Conservation (phyloP, 2,329 filamentous ascomycete species). For the Geosmithia putterillii region DNA sequence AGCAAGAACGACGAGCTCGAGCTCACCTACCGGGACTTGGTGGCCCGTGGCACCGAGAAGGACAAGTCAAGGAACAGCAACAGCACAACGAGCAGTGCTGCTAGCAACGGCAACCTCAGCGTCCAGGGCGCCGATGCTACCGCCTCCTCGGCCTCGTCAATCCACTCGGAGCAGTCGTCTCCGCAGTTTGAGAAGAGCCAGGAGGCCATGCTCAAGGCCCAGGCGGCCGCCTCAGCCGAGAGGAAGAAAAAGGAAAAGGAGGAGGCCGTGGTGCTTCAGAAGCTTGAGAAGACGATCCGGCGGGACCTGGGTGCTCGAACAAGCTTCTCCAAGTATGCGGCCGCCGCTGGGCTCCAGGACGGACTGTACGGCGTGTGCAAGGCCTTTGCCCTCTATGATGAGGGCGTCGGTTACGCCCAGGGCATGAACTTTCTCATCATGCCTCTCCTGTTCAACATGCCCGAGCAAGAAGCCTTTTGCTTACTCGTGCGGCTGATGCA, state of each 20-base stretch:
- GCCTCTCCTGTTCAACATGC: conserved; percentile 96
- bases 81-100: conserved; percentile 32
- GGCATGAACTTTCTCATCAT: conserved; percentile 98
- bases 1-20: conserved; percentile 91
- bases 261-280: conserved; percentile 59
- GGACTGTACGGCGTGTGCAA: conserved; percentile 93
- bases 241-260: conserved; percentile 71
- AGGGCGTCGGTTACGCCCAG: conserved; percentile 90
- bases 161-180: conserved; percentile 59
- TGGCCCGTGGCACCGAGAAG: conserved; percentile 69
- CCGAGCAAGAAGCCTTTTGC: conserved; percentile 93
- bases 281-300: conserved; percentile 83
- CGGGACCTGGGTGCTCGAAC: conserved; percentile 85
- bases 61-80: conserved; percentile 52
- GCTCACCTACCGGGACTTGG: conserved; percentile 70
- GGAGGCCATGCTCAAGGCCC: conserved; percentile 53
- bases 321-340: conserved; percentile 92
- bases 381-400: conserved; percentile 91
- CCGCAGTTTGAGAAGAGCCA: conserved; percentile 47
- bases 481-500: conserved; percentile 91
- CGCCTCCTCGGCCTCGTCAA: conserved; percentile 71
- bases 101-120: conserved; percentile 41
- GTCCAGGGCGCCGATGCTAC: conserved; percentile 52
- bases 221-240: conserved; percentile 51
- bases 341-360: conserved; percentile 83